These are phyloP conservation scores for Kluyveromyces nonfermentans DNA, from an alignment of 805 yeast genomes.

Conservation along the genomic window DNA sequence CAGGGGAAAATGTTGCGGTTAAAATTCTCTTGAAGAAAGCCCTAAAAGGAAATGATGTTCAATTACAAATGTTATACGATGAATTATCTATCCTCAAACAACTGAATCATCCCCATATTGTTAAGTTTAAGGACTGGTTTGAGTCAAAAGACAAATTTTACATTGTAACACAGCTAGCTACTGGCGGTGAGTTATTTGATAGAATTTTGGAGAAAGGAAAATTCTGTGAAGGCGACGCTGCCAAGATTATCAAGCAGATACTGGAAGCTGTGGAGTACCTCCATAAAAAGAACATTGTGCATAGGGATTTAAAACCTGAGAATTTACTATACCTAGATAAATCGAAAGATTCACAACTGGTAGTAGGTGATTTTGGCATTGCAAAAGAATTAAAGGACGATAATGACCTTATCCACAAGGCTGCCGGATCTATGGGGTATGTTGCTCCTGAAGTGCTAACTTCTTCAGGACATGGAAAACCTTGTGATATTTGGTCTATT, in stretches of 20 bases:
- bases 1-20: slow-evolving; percentile 72
- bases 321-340: slow-evolving; percentile 62
- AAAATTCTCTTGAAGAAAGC: slow-evolving; percentile 84
- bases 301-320: slow-evolving; percentile 92
- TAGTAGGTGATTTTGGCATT: slow-evolving; percentile 92
- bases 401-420: slow-evolving; percentile 52
- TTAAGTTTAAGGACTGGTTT: slow-evolving; percentile 87
- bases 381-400: slow-evolving; percentile 62
- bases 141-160: slow-evolving; percentile 88
- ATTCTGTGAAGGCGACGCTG: slow-evolving; percentile 86
- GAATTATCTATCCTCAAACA: slow-evolving; percentile 64
- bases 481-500: slow-evolving; percentile 92
- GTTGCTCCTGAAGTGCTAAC: slow-evolving; percentile 92
- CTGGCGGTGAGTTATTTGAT: slow-evolving; percentile 93
- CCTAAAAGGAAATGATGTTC: slow-evolving; percentile 59
- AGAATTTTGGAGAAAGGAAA: slow-evolving; percentile 71
- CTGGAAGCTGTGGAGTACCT: slow-evolving; percentile 70
- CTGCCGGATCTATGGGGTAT: slow-evolving; percentile 92
- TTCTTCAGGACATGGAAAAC: slow-evolving; percentile 82
- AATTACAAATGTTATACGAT: slow-evolving; percentile 55
- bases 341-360: slow-evolving; percentile 60
- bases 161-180: slow-evolving; percentile 87
- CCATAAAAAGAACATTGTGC: slow-evolving; percentile 73
- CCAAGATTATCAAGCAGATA: slow-evolving; percentile 61
- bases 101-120: slow-evolving; percentile 76